Evolutionary conservation across 768 basidiomycete species (phyloP).

Genomic region (Tubosaeta brunneosetosa): DNA sequence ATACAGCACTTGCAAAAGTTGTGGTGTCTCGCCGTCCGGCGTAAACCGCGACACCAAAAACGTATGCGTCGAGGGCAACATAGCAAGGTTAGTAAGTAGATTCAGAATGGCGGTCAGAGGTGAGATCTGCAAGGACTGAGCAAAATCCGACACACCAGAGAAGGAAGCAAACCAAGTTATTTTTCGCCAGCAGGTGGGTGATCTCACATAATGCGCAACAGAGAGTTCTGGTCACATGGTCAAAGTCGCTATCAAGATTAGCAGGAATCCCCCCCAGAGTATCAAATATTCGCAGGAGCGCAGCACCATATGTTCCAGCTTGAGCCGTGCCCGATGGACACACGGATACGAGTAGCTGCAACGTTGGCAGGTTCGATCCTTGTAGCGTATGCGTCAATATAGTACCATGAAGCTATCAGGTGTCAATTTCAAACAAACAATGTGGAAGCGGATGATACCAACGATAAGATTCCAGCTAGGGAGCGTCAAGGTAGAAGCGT

Average conservation of each 20-base stretch:
- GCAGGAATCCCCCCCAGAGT: conserved; percentile 24
- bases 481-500: conserved; percentile 33
- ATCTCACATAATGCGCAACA: conserved; percentile 40
- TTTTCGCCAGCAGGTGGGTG: conserved; percentile 32
- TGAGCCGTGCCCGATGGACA: conserved; percentile 24
- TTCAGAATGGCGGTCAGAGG: conserved; percentile 50
- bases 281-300: conserved; percentile 37
- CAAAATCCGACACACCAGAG: neutral
- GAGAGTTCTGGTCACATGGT: conserved; percentile 20
- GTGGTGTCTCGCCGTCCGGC: conserved; percentile 25
- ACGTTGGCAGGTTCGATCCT: conserved; percentile 37
- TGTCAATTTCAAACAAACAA: conserved; percentile 2
- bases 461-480: conserved; percentile 59
- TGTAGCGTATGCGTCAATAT: conserved; percentile 53
- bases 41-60: conserved; percentile 31
- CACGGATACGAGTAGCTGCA: conserved; percentile 49
- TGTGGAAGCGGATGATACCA: conserved; percentile 11
- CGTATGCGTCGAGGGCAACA: conserved; percentile 45
- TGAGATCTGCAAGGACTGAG: conserved; percentile 34
- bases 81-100: conserved; percentile 44
- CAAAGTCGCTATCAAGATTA: conserved; percentile 18
- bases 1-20: conserved; percentile 39
- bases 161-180: conserved; percentile 38
- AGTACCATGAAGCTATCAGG: conserved; percentile 50
- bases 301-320: conserved; percentile 36